Percentiles rank a stretch among this genome's conserved stretches.
These are phyloP conservation scores for Trichosporon inkin DNA, from an alignment of 1,284 basidiomycete genomes.

Conservation along the genomic window DNA sequence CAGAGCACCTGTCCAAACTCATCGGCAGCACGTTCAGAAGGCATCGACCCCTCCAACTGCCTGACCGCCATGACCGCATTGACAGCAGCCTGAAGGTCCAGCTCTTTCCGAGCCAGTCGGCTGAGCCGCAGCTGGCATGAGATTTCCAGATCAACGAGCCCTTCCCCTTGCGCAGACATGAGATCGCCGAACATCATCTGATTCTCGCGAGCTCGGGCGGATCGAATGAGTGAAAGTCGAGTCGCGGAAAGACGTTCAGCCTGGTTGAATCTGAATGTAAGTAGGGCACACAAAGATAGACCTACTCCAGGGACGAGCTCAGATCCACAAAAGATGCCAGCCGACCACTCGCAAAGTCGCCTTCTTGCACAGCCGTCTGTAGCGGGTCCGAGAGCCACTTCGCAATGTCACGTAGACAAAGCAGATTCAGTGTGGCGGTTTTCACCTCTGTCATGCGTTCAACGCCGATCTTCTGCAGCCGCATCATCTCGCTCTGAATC, in stretches of 20 bases:
- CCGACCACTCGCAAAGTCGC: slow-evolving; percentile 44
- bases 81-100: slow-evolving; percentile 73
- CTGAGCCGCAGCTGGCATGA: slow-evolving; percentile 69
- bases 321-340: slow-evolving; percentile 56
- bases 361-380: slow-evolving; percentile 31
- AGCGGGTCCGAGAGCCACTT: slow-evolving; percentile 30
- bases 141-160: slow-evolving; percentile 63
- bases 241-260: slow-evolving; percentile 76
- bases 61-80: slow-evolving; percentile 78
- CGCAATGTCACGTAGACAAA: slow-evolving; percentile 70
- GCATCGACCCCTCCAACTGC: slow-evolving; percentile 55
- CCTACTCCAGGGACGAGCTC: slow-evolving; percentile 63
- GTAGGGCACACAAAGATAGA: slow-evolving; percentile 21
- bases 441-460: slow-evolving; percentile 74
- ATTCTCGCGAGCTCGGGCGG: slow-evolving; percentile 62
- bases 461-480: slow-evolving; percentile 63
- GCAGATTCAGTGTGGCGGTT: slow-evolving; percentile 62
- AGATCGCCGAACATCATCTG: slow-evolving; percentile 60
- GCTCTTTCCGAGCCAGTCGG: slow-evolving; percentile 64
- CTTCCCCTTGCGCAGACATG: slow-evolving; percentile 56
- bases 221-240: slow-evolving; percentile 71
- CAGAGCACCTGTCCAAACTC: slow-evolving; percentile 90
- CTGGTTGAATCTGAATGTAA: slow-evolving; percentile 61
- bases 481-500: slow-evolving; percentile 60
- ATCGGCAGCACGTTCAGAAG: slow-evolving; percentile 52